Conservation (phyloP, 2,329 filamentous ascomycete species). For the Colletotrichum plurivorum region DNA sequence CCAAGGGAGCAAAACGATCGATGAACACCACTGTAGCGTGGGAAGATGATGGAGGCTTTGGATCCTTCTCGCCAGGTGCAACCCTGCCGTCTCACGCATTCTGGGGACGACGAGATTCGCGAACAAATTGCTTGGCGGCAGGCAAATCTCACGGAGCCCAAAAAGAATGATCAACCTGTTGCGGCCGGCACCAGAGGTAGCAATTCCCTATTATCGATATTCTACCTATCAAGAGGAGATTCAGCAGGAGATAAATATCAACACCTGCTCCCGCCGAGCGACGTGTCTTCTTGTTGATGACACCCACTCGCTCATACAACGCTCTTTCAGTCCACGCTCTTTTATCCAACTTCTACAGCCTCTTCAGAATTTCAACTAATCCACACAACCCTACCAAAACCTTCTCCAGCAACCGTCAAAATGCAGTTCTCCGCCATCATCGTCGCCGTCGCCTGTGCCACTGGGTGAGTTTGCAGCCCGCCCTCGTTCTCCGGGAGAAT, state of each 20-base stretch:
- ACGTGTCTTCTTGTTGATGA: neutral
- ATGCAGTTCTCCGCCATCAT: constrained; percentile 20
- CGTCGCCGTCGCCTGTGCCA: constrained; percentile 12
- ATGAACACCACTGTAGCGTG: neutral
- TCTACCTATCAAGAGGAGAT: neutral
- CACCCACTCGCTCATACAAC: constrained; percentile 1
- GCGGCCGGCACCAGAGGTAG: neutral
- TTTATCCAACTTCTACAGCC: constrained; percentile 1
- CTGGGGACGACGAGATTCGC: no score
- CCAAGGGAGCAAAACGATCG: no score
- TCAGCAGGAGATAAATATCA: neutral
- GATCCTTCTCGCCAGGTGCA: no score
- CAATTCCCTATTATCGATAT: neutral
- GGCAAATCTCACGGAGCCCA: no score
- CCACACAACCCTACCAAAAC: neutral
- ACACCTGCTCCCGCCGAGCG: neutral
- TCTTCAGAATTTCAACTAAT: neutral
- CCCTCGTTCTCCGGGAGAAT: neutral
- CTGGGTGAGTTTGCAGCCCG: neutral
- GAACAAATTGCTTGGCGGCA: no score
- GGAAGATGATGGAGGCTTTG: no score
- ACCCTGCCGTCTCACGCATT: no score
- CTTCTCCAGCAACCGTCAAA: neutral
- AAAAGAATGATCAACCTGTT: neutral
- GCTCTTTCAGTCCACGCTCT: constrained; percentile 7